These are phyloP conservation scores for Pseudevernia furfuracea DNA, from an alignment of 495 filamentous ascomycete species.

Conservation along the genomic window DNA sequence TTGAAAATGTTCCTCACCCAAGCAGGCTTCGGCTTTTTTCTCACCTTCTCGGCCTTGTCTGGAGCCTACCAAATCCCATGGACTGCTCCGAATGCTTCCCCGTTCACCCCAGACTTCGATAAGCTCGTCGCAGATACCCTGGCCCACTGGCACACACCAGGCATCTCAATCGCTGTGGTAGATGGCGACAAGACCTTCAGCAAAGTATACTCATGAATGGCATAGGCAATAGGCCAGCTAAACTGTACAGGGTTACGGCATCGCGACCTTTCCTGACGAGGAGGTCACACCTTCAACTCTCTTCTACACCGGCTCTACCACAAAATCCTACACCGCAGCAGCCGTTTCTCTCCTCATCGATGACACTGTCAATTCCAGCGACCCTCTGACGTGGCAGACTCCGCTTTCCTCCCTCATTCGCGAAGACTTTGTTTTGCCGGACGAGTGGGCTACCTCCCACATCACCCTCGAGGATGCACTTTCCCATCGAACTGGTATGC, in stretches of 20 bases:
- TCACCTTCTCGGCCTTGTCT: background rate
- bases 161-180: slow-evolving; percentile 42
- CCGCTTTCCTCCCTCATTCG: slow-evolving; percentile 42
- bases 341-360: slow-evolving; percentile 41
- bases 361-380: slow-evolving; percentile 28
- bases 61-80: slow-evolving; percentile 3
- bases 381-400: slow-evolving; percentile 42
- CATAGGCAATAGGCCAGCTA: background rate
- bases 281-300: slow-evolving; percentile 41
- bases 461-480: slow-evolving; percentile 46
- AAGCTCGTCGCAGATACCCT: slow-evolving; percentile 33
- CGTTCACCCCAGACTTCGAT: slow-evolving; percentile 34
- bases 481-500: slow-evolving; percentile 44
- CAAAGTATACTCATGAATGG: slow-evolving; percentile 31
- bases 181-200: slow-evolving; percentile 38
- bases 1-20: background rate
- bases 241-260: slow-evolving; percentile 44
- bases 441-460: slow-evolving; percentile 38
- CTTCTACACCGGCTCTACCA: slow-evolving; percentile 43
- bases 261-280: slow-evolving; percentile 33
- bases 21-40: background rate
- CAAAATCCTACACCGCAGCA: slow-evolving; percentile 50
- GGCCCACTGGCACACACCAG: slow-evolving; percentile 44
- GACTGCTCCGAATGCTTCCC: slow-evolving; percentile 12
- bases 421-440: slow-evolving; percentile 46